Percentiles rank a stretch among this genome's conserved stretches.
These are phyloP conservation scores for Lactifluus volemus DNA, from an alignment of 768 basidiomycete genomes.

Conservation along the genomic window DNA sequence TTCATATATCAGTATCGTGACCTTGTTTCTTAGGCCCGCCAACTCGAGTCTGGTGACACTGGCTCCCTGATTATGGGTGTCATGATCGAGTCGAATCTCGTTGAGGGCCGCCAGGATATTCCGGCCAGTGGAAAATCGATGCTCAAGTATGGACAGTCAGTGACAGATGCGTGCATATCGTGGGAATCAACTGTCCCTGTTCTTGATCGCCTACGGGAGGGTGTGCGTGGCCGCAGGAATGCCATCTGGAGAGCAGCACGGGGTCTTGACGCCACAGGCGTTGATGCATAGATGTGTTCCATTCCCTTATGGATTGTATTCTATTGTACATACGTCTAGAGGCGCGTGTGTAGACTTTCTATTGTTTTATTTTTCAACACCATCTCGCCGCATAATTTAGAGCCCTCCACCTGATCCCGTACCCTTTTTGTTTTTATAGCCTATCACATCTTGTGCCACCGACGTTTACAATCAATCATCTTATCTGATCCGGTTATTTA, in stretches of 20 bases:
- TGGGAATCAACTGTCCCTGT: constrained; percentile 82
- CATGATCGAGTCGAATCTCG: constrained; percentile 92
- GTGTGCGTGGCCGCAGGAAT: constrained; percentile 68
- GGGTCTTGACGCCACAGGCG: constrained; percentile 16
- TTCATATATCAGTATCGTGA: constrained; percentile 17
- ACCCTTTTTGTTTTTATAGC: not conserved
- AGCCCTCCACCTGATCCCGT: not conserved
- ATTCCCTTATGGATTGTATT: not conserved
- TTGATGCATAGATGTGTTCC: constrained; percentile 1
- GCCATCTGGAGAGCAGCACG: constrained; percentile 31
- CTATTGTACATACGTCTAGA: not conserved
- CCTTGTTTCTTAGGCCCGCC: constrained; percentile 44
- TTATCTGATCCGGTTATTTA: constrained; percentile 6
- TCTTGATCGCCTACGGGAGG: constrained; percentile 80
- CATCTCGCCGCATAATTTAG: not conserved
- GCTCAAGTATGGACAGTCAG: constrained; percentile 76
- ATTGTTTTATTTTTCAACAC: not conserved
- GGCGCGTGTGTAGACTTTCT: not conserved
- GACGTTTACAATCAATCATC: not conserved
- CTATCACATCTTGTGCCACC: too few relatives aligned
- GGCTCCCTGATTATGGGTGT: constrained; percentile 75
- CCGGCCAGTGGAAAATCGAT: constrained; percentile 60
- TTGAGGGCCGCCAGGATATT: constrained; percentile 82
- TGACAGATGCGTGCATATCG: constrained; percentile 84
- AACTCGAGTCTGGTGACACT: constrained; percentile 66